Percentiles rank a stretch among this genome's conserved stretches.
These are phyloP conservation scores for Hypocrella siamensis DNA, from an alignment of 2,329 filamentous ascomycete species.

Conservation along the genomic window DNA sequence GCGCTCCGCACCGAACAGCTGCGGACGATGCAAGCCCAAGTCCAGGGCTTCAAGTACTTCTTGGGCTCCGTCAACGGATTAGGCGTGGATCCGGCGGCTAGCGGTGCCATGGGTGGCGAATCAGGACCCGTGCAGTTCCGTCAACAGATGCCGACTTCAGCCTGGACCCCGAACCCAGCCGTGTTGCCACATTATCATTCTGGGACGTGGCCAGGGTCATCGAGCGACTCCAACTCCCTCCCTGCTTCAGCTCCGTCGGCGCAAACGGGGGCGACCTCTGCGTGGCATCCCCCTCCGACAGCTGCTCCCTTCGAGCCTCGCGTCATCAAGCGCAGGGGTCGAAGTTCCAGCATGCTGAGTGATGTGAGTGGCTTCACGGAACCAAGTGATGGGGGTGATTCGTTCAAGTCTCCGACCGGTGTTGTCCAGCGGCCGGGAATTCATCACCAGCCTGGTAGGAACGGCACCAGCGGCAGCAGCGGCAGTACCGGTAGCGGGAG, in stretches of 20 bases:
- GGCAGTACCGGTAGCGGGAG: slow-evolving; percentile 35
- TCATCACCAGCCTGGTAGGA: slow-evolving; percentile 3
- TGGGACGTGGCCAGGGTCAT: slow-evolving; percentile 20
- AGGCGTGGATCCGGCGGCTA: slow-evolving; percentile 11
- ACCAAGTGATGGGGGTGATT: slow-evolving; percentile 37
- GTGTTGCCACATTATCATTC: slow-evolving; percentile 17
- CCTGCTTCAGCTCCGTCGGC: slow-evolving; percentile 14
- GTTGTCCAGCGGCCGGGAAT: slow-evolving; percentile 2
- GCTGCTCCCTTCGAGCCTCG: slow-evolving; percentile 18
- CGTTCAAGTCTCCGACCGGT: slow-evolving; percentile 8
- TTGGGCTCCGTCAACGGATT: slow-evolving; percentile 15
- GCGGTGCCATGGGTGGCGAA: too few species aligned
- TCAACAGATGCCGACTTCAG: slow-evolving; percentile 16
- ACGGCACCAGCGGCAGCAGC: slow-evolving; percentile 19
- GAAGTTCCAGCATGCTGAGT: slow-evolving; percentile 52
- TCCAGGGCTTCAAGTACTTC: slow-evolving; percentile 16
- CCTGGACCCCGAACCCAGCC: slow-evolving; percentile 20
- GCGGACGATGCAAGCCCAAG: slow-evolving; percentile 14
- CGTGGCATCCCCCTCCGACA: slow-evolving; percentile 21
- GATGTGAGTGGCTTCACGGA: slow-evolving; percentile 53
- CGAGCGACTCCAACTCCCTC: slow-evolving; percentile 16
- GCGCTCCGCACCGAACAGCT: slow-evolving; percentile 14
- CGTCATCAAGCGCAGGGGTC: slow-evolving; percentile 31
- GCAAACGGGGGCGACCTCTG: slow-evolving; percentile 14
- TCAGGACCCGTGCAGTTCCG: slow-evolving; percentile 6